Conservation (phyloP, 306 rosid genomes). For the Vigna radiata region DNA sequence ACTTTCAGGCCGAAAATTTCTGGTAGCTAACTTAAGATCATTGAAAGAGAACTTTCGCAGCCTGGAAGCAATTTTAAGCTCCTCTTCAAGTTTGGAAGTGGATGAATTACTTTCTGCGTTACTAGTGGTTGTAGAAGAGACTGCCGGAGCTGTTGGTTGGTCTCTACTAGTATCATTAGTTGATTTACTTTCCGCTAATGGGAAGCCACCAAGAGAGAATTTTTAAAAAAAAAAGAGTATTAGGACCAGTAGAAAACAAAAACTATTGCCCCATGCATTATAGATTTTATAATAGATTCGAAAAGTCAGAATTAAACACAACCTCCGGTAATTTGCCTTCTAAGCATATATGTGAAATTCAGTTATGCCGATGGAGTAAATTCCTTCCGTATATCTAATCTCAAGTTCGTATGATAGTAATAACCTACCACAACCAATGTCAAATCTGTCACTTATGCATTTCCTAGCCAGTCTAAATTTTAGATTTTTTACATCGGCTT, state of each 20-base stretch:
- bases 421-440: background rate
- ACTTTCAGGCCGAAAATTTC: slow-evolving; percentile 98
- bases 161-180: slow-evolving; percentile 76
- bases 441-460: background rate
- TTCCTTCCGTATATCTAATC: slow-evolving; percentile 26
- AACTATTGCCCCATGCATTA: background rate
- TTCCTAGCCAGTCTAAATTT: slow-evolving; percentile 20
- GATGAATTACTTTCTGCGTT: slow-evolving; percentile 92
- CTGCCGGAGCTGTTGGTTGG: slow-evolving; percentile 71
- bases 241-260: slow-evolving; percentile 5
- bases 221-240: background rate
- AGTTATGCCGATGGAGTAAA: slow-evolving; percentile 14
- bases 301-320: background rate
- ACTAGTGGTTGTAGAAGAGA: slow-evolving; percentile 86
- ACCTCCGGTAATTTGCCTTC: background rate
- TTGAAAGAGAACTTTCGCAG: slow-evolving; percentile 83
- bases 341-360: slow-evolving; percentile 23
- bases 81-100: slow-evolving; percentile 87
- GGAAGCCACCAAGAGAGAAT: background rate
- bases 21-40: slow-evolving; percentile 92
- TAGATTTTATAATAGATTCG: background rate
- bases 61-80: slow-evolving; percentile 91
- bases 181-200: slow-evolving; percentile 72
- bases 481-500: background rate
- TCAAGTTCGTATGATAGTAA: slow-evolving; percentile 6